Percentiles rank a stretch among this genome's conserved stretches.
Conservation (phyloP, 106 monocot species). For the Apostasia shenzhenica region DNA sequence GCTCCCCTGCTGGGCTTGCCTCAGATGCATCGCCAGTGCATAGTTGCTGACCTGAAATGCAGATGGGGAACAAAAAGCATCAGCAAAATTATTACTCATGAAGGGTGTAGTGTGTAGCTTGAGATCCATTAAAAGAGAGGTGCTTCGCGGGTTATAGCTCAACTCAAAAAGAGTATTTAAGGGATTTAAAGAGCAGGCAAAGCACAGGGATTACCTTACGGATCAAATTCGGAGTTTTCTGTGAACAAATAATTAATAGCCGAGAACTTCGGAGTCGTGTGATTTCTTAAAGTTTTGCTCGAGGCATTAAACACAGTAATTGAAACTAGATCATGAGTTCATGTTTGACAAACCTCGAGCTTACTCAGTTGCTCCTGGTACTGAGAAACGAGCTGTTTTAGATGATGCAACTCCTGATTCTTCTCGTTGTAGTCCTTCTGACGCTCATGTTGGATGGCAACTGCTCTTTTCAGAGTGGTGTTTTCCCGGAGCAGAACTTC, state of each 20-base stretch:
- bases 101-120: neutral
- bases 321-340: too few species aligned
- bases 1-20: slow-evolving; percentile 43
- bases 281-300: too few species aligned
- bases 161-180: too few species aligned
- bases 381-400: slow-evolving; percentile 61
- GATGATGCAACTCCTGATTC: slow-evolving; percentile 54
- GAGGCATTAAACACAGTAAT: too few species aligned
- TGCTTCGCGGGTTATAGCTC: too few species aligned
- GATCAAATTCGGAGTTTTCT: too few species aligned
- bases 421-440: slow-evolving; percentile 61
- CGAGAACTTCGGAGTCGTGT: too few species aligned
- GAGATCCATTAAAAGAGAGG: too few species aligned
- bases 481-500: slow-evolving; percentile 56
- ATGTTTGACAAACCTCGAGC: slow-evolving; percentile 36
- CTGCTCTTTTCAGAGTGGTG: slow-evolving; percentile 62
- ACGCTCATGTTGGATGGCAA: slow-evolving; percentile 77
- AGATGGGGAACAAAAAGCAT: neutral
- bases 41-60: slow-evolving; percentile 52
- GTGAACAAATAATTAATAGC: too few species aligned
- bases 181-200: too few species aligned
- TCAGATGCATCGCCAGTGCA: slow-evolving; percentile 50
- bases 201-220: too few species aligned
- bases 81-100: neutral
- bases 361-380: slow-evolving; percentile 64